phyloP scores from a whole-genome alignment of 2,329 filamentous ascomycete genomes.

The Fusarium mexicanum region DNA sequence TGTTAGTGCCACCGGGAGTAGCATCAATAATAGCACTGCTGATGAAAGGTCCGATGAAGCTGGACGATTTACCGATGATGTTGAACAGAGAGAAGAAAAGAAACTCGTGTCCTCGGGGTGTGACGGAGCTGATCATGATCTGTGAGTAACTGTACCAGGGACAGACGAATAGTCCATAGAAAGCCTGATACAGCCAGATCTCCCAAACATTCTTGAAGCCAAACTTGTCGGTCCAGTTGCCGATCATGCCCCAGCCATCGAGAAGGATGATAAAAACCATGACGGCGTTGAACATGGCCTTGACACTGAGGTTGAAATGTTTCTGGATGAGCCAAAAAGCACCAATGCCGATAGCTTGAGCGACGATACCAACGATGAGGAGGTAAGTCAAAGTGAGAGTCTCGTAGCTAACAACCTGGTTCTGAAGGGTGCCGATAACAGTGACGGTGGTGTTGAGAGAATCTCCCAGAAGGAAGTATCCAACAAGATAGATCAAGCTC shows the following conservation, averaged over 20 bases:
- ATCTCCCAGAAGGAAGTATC: slow-evolving; percentile 76
- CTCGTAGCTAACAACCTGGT: slow-evolving; percentile 71
- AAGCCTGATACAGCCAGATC: slow-evolving; percentile 58
- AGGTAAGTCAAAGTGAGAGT: slow-evolving; percentile 73
- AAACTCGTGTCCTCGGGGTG: slow-evolving; percentile 74
- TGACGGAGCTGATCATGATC: slow-evolving; percentile 77
- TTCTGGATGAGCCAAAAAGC: slow-evolving; percentile 70
- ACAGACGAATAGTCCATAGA: slow-evolving; percentile 73
- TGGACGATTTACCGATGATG: slow-evolving; percentile 74
- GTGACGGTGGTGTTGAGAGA: slow-evolving; percentile 76
- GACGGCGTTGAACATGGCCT: slow-evolving; percentile 74
- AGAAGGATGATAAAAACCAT: slow-evolving; percentile 70
- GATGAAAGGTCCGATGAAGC: slow-evolving; percentile 75
- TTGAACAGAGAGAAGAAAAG: slow-evolving; percentile 76
- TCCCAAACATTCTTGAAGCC: slow-evolving; percentile 59
- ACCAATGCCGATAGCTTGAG: slow-evolving; percentile 71
- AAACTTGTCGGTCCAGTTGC: slow-evolving; percentile 56
- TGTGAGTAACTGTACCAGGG: slow-evolving; percentile 78
- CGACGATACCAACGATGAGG: slow-evolving; percentile 71
- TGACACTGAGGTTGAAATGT: slow-evolving; percentile 67
- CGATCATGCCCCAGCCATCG: slow-evolving; percentile 59
- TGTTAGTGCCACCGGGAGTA: slow-evolving; percentile 61
- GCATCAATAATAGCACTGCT: slow-evolving; percentile 75
- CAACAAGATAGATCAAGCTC: slow-evolving; percentile 71
- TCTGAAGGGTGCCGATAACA: slow-evolving; percentile 72